These are phyloP conservation scores for Ascochyta lentis DNA, from an alignment of 2,329 filamentous ascomycete genomes.

Conservation along the genomic window DNA sequence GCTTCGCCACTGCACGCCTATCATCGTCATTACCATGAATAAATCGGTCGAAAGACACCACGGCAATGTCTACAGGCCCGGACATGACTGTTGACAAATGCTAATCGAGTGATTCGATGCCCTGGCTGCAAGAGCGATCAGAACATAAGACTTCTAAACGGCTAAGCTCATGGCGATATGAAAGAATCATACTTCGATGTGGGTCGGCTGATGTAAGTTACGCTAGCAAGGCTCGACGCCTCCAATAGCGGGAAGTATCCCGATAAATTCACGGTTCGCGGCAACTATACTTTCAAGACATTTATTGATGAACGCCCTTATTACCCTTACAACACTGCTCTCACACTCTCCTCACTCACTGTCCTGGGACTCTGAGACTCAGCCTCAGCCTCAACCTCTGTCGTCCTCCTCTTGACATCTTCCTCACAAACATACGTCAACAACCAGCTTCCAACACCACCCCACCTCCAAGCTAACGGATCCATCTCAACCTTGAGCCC, in stretches of 20 bases:
- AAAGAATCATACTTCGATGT: background rate
- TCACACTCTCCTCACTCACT: constrained; percentile 17
- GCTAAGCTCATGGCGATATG: background rate
- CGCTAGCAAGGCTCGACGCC: background rate
- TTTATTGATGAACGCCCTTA: too few relatives aligned
- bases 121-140: background rate
- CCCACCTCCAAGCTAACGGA: constrained; percentile 48
- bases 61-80: constrained; percentile 28
- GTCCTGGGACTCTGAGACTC: background rate
- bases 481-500: constrained; percentile 37
- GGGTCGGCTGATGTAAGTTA: background rate
- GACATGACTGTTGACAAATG: background rate
- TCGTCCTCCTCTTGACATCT: constrained; percentile 41
- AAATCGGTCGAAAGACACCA: constrained; percentile 37
- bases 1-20: constrained; percentile 29
- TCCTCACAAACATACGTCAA: constrained; percentile 45
- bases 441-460: constrained; percentile 45
- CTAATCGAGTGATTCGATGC: background rate
- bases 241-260: background rate
- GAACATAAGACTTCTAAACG: background rate
- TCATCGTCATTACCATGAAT: constrained; percentile 29
- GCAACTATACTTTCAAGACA: too few relatives aligned
- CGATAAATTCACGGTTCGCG: too few relatives aligned
- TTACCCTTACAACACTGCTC: constrained; percentile 27
- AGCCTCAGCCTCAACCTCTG: constrained; percentile 26